Evolutionary conservation across 805 yeast species (phyloP).

Genomic region (Candida sakaeoensis): DNA sequence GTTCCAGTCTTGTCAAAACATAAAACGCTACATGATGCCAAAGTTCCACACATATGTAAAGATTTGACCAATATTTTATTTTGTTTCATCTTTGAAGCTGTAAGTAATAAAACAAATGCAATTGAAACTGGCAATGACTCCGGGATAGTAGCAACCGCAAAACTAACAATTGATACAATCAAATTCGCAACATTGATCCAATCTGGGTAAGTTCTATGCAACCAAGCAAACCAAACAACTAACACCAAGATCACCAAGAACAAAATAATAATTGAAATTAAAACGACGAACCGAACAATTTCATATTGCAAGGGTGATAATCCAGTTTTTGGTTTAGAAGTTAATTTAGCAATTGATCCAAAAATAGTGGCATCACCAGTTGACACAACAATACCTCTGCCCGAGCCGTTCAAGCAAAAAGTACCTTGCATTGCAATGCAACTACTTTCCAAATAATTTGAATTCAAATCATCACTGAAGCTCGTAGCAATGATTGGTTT

Average conservation of each 20-base stretch:
- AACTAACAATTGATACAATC: constrained; percentile 42
- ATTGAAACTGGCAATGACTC: constrained; percentile 51
- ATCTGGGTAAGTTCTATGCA: constrained; percentile 31
- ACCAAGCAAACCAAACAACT: constrained; percentile 44
- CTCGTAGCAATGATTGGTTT: constrained; percentile 32
- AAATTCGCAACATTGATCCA: constrained; percentile 41
- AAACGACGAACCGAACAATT: constrained; percentile 31
- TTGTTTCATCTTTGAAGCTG: constrained; percentile 45
- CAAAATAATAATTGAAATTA: constrained; percentile 22
- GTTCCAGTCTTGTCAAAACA: constrained; percentile 45
- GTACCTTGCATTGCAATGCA: constrained; percentile 48
- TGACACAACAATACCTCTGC: constrained; percentile 40
- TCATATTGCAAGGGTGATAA: constrained; percentile 42
- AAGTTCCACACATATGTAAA: constrained; percentile 49
- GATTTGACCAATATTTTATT: constrained; percentile 44
- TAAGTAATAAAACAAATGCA: constrained; percentile 46
- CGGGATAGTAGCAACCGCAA: constrained; percentile 49
- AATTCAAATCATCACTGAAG: constrained; percentile 18
- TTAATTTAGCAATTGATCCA: constrained; percentile 43
- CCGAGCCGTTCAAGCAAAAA: constrained; percentile 40
- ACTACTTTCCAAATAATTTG: constrained; percentile 40
- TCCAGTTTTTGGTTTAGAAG: constrained; percentile 36
- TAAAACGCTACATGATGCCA: constrained; percentile 50
- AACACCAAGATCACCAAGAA: constrained; percentile 25
- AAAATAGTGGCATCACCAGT: constrained; percentile 42